Conservation (phyloP, 2,329 filamentous ascomycete species). For the Scedosporium aurantiacum region DNA sequence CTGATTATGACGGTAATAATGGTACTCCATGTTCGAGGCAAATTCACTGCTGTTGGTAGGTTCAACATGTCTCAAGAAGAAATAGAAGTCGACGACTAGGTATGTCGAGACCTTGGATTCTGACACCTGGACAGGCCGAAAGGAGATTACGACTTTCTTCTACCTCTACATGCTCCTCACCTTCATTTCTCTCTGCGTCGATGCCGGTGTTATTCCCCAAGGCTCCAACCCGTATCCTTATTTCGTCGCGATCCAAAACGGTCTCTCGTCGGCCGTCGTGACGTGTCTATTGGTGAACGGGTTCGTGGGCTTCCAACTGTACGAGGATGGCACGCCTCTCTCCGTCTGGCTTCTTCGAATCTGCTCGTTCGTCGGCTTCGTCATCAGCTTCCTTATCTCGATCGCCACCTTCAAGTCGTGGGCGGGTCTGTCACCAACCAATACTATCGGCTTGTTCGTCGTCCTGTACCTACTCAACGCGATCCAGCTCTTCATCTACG, state of each 20-base stretch:
- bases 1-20: constrained; percentile 91
- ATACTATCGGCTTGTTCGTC: constrained; percentile 81
- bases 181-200: constrained; percentile 77
- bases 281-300: constrained; percentile 91
- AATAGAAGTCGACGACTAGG: not conserved
- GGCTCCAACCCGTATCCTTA: constrained; percentile 74
- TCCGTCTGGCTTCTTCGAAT: constrained; percentile 87
- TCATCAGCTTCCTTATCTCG: constrained; percentile 75
- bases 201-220: constrained; percentile 83
- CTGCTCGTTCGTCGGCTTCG: constrained; percentile 69
- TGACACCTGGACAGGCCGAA: constrained; percentile 34
- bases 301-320: constrained; percentile 95
- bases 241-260: constrained; percentile 80
- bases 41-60: constrained; percentile 94
- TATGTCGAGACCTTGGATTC: not conserved
- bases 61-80: not conserved
- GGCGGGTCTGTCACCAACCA: constrained; percentile 74
- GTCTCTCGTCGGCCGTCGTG: constrained; percentile 73
- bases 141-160: constrained; percentile 79
- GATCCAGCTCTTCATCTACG: constrained; percentile 74
- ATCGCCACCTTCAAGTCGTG: constrained; percentile 88
- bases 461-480: constrained; percentile 87
- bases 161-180: constrained; percentile 91
- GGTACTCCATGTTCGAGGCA: constrained; percentile 92
- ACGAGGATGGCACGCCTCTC: constrained; percentile 88